Evolutionary conservation across 2,329 filamentous ascomycete genomes (phyloP).

Genomic region (Fusarium newnesense): DNA sequence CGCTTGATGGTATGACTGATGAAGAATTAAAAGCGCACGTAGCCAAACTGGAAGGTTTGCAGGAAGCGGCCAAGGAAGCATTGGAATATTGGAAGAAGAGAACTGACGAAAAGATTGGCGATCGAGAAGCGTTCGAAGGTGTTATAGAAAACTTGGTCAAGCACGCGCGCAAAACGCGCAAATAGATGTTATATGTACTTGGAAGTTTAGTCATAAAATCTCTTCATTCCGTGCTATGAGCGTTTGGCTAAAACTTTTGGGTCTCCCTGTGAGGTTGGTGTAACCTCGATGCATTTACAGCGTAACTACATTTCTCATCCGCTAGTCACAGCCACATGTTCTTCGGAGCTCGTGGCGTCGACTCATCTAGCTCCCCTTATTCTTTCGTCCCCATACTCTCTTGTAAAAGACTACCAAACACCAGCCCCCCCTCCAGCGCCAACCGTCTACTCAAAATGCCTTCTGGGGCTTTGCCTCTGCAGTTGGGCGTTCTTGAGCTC

Average conservation of each 20-base stretch:
- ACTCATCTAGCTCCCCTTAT: constrained; percentile 21
- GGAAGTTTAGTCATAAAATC: constrained; percentile 25
- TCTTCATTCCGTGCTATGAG: constrained; percentile 37
- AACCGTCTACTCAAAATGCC: constrained; percentile 44
- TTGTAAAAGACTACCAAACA: constrained; percentile 39
- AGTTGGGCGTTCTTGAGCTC: constrained; percentile 35
- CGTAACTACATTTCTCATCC: constrained; percentile 37
- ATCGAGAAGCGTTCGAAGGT: constrained; percentile 93
- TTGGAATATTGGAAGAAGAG: constrained; percentile 89
- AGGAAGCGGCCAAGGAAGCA: constrained; percentile 77
- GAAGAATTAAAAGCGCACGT: constrained; percentile 80
- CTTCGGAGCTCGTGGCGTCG: constrained; percentile 10
- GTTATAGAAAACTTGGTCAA: constrained; percentile 97
- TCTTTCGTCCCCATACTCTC: constrained; percentile 23
- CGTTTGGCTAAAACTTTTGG: constrained; percentile 34
- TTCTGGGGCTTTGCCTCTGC: constrained; percentile 29
- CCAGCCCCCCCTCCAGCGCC: constrained; percentile 42
- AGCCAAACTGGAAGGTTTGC: constrained; percentile 72
- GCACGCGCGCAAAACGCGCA: constrained; percentile 86
- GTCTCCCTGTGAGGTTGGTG: constrained; percentile 33
- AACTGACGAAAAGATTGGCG: constrained; percentile 86
- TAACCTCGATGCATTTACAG: constrained; percentile 43
- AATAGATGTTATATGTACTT: constrained; percentile 58
- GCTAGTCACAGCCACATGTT: constrained; percentile 23
- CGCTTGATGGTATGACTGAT: constrained; percentile 81